Conservation (phyloP, 768 basidiomycete genomes). For the Mycena filopes region DNA sequence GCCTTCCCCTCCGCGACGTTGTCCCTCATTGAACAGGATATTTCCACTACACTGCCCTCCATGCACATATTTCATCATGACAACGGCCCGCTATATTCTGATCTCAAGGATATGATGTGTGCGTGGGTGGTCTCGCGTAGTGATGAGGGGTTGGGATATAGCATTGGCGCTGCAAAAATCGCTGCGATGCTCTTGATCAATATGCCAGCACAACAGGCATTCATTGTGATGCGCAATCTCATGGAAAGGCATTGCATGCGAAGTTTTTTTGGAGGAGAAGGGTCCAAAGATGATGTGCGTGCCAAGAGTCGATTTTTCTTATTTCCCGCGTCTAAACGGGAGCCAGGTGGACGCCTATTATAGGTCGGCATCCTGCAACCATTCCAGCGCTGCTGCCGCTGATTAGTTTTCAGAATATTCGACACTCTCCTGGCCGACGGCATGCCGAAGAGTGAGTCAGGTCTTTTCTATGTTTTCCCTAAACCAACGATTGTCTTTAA, state of each 20-base stretch:
- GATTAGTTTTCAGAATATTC: constrained; percentile 71
- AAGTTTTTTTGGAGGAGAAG: constrained; percentile 82
- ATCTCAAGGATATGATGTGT: constrained; percentile 84
- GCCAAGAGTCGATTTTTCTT: neutral
- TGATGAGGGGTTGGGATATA: constrained; percentile 85
- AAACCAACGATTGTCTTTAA: constrained; percentile 10
- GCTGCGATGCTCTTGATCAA: constrained; percentile 90
- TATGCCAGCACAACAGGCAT: constrained; percentile 79
- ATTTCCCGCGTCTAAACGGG: neutral
- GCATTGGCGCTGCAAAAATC: constrained; percentile 72
- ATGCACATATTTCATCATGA: constrained; percentile 84
- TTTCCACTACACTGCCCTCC: constrained; percentile 75
- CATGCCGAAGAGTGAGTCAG: constrained; percentile 86
- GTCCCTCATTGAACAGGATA: constrained; percentile 77
- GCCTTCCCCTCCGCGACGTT: constrained; percentile 74
- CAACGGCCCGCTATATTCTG: constrained; percentile 82
- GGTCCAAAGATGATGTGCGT: constrained; percentile 77
- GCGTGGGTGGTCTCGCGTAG: constrained; percentile 91
- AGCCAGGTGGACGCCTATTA: constrained; percentile 62
- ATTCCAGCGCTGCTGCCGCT: neutral
- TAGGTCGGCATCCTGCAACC: constrained; percentile 57
- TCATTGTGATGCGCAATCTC: constrained; percentile 86
- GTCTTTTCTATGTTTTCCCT: neutral
- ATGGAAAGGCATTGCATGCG: constrained; percentile 87
- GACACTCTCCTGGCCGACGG: constrained; percentile 91